Conservation (phyloP, 345 rosid species). For the Eutrema japonicum region DNA sequence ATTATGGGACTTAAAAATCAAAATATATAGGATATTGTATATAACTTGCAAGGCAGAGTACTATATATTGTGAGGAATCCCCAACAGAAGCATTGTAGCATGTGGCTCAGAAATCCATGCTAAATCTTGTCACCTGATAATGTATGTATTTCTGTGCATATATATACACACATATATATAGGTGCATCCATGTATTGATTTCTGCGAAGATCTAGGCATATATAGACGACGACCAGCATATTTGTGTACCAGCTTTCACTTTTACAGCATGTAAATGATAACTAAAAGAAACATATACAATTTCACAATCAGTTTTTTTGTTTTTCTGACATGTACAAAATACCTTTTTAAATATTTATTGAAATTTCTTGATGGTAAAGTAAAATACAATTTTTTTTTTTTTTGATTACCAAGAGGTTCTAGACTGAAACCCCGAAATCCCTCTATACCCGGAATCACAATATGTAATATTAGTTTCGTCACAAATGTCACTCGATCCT, state of each 20-base stretch:
- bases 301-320: neutral
- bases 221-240: constrained; percentile 40
- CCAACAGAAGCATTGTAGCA: constrained; percentile 11
- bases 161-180: constrained; percentile 13
- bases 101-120: constrained; percentile 41
- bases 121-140: constrained; percentile 31
- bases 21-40: neutral
- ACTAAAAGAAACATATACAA: neutral
- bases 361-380: too few relatives aligned
- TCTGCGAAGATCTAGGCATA: constrained; percentile 31
- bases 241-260: constrained; percentile 37
- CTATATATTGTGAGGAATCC: constrained; percentile 6
- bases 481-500: too few relatives aligned
- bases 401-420: too few relatives aligned
- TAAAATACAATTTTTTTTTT: too few relatives aligned
- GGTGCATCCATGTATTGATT: constrained; percentile 21
- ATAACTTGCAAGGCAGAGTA: constrained; percentile 5
- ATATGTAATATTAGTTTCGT: too few relatives aligned
- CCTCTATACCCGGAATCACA: too few relatives aligned
- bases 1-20: neutral
- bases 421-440: too few relatives aligned
- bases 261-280: constrained; percentile 18
- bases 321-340: too few relatives aligned
- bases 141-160: constrained; percentile 35
- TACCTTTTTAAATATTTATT: too few relatives aligned